Evolutionary conservation across 768 basidiomycete genomes (phyloP).

Genomic region (Termitomyces sp.): DNA sequence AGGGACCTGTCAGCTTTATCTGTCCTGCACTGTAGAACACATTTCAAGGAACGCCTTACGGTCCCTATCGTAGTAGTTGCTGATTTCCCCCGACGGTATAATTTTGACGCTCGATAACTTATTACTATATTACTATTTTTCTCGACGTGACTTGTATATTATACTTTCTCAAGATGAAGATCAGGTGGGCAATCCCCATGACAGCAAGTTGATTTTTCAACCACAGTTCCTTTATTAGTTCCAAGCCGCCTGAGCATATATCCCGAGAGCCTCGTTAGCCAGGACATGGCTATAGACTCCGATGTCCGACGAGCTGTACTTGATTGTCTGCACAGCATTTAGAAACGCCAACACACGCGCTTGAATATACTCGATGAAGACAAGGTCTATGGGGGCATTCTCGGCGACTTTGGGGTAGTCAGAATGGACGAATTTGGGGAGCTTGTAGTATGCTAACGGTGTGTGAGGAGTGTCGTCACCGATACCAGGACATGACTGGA

Average conservation of each 20-base stretch:
- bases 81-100: too few relatives aligned
- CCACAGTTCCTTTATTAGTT: slow-evolving; percentile 22
- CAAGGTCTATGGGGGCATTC: slow-evolving; percentile 60
- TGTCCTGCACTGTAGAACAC: not conserved
- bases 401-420: slow-evolving; percentile 45
- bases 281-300: slow-evolving; percentile 48
- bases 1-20: not conserved
- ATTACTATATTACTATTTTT: too few relatives aligned
- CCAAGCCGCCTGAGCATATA: slow-evolving; percentile 51
- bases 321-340: slow-evolving; percentile 49
- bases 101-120: too few relatives aligned
- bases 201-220: not conserved
- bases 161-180: too few relatives aligned
- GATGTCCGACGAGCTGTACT: slow-evolving; percentile 52
- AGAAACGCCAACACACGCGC: slow-evolving; percentile 45
- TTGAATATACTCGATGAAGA: slow-evolving; percentile 72
- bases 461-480: slow-evolving; percentile 73
- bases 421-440: slow-evolving; percentile 59
- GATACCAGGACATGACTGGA: slow-evolving; percentile 62
- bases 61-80: too few relatives aligned
- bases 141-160: too few relatives aligned
- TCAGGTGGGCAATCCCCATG: not conserved
- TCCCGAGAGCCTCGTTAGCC: slow-evolving; percentile 47
- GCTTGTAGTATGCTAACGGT: slow-evolving; percentile 51
- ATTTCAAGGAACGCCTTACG: too few relatives aligned